Evolutionary conservation across 495 filamentous ascomycete species (phyloP), one percentile per base, ranked within the genome.

Genomic region (Darksidea phi): DNA sequence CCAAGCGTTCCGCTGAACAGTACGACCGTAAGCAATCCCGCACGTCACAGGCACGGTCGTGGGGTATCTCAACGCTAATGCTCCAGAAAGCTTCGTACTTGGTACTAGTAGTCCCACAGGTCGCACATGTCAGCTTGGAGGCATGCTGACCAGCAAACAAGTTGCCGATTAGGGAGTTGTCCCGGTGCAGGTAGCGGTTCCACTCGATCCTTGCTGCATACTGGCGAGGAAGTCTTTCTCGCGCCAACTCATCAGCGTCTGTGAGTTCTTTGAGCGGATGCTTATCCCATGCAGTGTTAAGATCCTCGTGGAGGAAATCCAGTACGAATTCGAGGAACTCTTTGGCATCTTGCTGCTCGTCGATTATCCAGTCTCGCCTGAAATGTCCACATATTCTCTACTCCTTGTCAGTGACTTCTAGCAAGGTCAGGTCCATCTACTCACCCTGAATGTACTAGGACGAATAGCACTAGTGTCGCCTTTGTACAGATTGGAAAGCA

Each of bases 281-380:
- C 38, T 79, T 76, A 47, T 83, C 77, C 77, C 83, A 88, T 41
- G 82, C 80, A 36, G 80, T 73, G 63, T 93, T 93, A 24, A 89
- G 75, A 68, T 93, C 89, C 70, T 93, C 88, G 52, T 88, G 86
- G 7, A 93, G 72, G 46, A 78, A 80, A 65, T 88, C 86, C 13
- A 91, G 74, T 4, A 90, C 68, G 68, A 88, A 90, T 63, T 84
- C 84, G 61, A 89, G 84, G 57, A 89, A 91, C 64, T 91, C 89
- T 67, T 87, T 86, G 11, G 88, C 84, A 70, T 93, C 89, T 72
- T 93, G 89, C 64, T 91, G 87, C 47, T 80, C 74, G 55, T 84
- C 79, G 45, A 83, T 80, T 11, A 74, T 77, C 83, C 84, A 87
- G 67, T 84, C 78, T 6, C 74, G 74, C 34, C 82, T 82, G 56